These are phyloP conservation scores for Exophiala sideris DNA, from an alignment of 2,329 filamentous ascomycete species.

Conservation along the genomic window DNA sequence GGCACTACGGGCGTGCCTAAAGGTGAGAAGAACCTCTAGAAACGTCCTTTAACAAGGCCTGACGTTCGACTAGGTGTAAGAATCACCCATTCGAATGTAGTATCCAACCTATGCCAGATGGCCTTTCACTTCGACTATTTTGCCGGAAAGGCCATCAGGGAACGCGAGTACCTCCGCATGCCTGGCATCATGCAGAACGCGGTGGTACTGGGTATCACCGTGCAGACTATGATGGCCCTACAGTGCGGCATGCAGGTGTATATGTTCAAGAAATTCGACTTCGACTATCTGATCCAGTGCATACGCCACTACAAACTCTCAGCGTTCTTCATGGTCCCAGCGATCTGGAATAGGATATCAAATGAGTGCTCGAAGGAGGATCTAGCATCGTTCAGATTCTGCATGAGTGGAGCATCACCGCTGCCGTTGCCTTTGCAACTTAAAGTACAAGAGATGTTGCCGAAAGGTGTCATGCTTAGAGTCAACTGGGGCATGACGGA, in stretches of 20 bases:
- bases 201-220: constrained; percentile 16
- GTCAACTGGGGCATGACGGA: constrained; percentile 54
- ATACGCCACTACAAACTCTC: constrained; percentile 16
- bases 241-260: constrained; percentile 21
- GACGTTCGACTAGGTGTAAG: constrained; percentile 7
- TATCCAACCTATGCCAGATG: constrained; percentile 22
- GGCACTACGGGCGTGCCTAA: constrained; percentile 76
- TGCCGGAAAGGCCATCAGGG: constrained; percentile 10
- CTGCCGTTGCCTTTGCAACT: constrained; percentile 12
- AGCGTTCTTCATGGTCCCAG: constrained; percentile 19
- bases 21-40: constrained; percentile 33
- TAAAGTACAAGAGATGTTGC: constrained; percentile 16
- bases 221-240: constrained; percentile 20
- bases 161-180: constrained; percentile 18
- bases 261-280: constrained; percentile 21
- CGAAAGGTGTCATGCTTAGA: constrained; percentile 12
- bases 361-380: constrained; percentile 19
- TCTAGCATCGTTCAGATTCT: constrained; percentile 10
- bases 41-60: not conserved
- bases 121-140: constrained; percentile 18
- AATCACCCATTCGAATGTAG: constrained; percentile 17
- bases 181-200: constrained; percentile 22
- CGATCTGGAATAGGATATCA: constrained; percentile 19
- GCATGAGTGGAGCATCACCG: constrained; percentile 20
- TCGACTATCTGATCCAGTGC: constrained; percentile 7